These are phyloP conservation scores for Yamadazyma spencermartinsiae DNA, from an alignment of 1,139 yeast species.

Conservation along the genomic window DNA sequence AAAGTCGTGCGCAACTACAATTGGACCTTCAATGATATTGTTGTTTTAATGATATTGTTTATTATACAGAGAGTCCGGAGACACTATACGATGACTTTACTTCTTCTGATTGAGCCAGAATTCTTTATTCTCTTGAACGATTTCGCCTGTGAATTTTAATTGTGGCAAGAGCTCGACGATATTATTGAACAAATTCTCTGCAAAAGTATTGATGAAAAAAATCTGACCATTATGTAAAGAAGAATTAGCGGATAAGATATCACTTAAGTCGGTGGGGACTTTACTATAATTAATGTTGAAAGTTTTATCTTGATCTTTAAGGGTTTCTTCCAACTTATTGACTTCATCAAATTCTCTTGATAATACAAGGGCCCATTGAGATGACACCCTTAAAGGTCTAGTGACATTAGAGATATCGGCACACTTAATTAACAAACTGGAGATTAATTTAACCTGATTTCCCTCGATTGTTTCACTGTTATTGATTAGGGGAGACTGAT, in stretches of 20 bases:
- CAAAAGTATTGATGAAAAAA: conserved; percentile 82
- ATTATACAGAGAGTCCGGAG: neutral
- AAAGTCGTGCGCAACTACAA: neutral
- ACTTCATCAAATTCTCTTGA: conserved; percentile 78
- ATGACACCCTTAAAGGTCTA: conserved; percentile 70
- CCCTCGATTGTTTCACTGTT: conserved; percentile 21
- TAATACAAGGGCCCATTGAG: conserved; percentile 83
- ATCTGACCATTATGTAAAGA: conserved; percentile 72
- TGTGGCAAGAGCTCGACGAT: conserved; percentile 60
- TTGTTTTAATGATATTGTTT: too few species aligned
- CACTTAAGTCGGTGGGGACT: conserved; percentile 32
- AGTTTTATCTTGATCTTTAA: conserved; percentile 18
- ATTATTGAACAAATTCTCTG: conserved; percentile 68
- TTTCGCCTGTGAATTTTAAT: conserved; percentile 51
- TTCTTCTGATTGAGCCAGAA: conserved; percentile 35
- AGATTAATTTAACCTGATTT: conserved; percentile 47
- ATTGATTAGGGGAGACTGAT: conserved; percentile 1
- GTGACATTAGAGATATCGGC: conserved; percentile 95
- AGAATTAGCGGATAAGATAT: conserved; percentile 46
- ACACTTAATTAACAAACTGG: conserved; percentile 77
- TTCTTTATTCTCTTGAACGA: conserved; percentile 44
- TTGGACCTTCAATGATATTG: too few species aligned
- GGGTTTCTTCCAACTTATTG: conserved; percentile 48
- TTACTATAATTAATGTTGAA: conserved; percentile 28
- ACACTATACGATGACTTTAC: neutral